Evolutionary conservation across 1,284 basidiomycete species (phyloP).

Genomic region (Agaricales sp.): DNA sequence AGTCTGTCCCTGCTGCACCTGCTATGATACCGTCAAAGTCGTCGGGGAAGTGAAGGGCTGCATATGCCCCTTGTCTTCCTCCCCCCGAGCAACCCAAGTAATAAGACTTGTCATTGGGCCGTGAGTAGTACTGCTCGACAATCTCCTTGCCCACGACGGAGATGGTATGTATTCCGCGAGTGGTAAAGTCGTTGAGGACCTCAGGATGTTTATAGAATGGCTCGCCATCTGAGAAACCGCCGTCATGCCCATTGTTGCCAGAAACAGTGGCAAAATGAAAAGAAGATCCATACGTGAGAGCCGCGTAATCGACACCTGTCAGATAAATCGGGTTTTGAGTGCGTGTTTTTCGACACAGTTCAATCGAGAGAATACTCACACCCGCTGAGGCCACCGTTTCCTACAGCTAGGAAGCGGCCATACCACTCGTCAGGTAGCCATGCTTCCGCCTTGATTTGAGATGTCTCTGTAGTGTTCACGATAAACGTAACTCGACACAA

Average conservation of each 20-base stretch:
- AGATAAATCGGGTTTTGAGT: no score
- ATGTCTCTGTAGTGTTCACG: not conserved
- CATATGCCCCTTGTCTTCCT: constrained; percentile 18
- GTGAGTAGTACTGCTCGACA: constrained; percentile 14
- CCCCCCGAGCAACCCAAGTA: constrained; percentile 21
- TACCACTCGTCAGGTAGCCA: no score
- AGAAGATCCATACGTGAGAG: constrained; percentile 9
- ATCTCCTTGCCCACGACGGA: constrained; percentile 17
- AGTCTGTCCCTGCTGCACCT: constrained; percentile 19
- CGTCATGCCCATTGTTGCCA: constrained; percentile 21
- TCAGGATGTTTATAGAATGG: constrained; percentile 16
- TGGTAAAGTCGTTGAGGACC: constrained; percentile 18
- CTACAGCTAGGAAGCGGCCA: no score
- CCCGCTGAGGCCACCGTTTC: constrained; percentile 13
- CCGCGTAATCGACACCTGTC: not conserved
- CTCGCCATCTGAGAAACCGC: constrained; percentile 12
- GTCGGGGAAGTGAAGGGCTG: no score
- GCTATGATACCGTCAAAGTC: constrained; percentile 24
- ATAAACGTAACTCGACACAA: not conserved
- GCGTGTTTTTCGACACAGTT: no score
- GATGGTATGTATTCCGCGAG: constrained; percentile 17
- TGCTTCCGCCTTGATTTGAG: no score
- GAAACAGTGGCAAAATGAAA: constrained; percentile 16
- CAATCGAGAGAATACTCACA: not conserved
- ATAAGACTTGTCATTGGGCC: constrained; percentile 13